A percentile compares a stretch with the other conserved stretches of the same genome.
Conservation (phyloP, 495 filamentous ascomycete species). For the Pseudotulostoma volvatum region DNA sequence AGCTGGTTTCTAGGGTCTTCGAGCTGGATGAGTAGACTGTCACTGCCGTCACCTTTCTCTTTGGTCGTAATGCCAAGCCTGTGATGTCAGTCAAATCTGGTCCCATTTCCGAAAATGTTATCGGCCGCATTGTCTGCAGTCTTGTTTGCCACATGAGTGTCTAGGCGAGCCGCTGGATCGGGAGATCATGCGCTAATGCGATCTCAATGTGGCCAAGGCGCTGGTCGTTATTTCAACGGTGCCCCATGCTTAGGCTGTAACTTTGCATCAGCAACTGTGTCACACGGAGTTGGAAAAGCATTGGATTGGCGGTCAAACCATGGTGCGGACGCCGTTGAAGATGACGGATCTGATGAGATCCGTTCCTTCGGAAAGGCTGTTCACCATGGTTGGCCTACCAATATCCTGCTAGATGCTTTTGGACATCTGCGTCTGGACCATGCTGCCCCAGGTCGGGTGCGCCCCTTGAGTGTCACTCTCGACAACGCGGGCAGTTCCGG, state of each 20-base stretch:
- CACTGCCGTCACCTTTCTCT: too few species aligned
- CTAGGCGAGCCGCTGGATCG: neutral
- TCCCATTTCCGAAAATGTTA: neutral
- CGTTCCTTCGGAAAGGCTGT: neutral
- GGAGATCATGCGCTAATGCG: neutral
- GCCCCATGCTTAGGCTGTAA: too few species aligned
- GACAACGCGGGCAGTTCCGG: neutral
- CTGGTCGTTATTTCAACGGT: neutral
- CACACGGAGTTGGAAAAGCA: too few species aligned
- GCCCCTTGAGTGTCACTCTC: neutral
- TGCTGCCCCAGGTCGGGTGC: neutral
- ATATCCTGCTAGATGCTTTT: neutral
- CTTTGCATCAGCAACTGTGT: too few species aligned
- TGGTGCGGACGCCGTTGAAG: neutral
- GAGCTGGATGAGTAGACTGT: too few species aligned
- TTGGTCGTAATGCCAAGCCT: too few species aligned
- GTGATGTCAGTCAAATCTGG: too few species aligned
- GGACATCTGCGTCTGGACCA: neutral
- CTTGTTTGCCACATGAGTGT: too few species aligned
- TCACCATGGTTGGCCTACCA: neutral
- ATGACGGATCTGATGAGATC: too few species aligned
- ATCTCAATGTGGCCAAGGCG: neutral
- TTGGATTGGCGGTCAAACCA: too few species aligned
- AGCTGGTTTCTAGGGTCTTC: too few species aligned
- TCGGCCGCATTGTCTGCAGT: neutral